A percentile compares a stretch with the other conserved stretches of the same genome.
Evolutionary conservation across 208 protist species (phyloP).

Genomic region (Wallacemonas collosoma): DNA sequence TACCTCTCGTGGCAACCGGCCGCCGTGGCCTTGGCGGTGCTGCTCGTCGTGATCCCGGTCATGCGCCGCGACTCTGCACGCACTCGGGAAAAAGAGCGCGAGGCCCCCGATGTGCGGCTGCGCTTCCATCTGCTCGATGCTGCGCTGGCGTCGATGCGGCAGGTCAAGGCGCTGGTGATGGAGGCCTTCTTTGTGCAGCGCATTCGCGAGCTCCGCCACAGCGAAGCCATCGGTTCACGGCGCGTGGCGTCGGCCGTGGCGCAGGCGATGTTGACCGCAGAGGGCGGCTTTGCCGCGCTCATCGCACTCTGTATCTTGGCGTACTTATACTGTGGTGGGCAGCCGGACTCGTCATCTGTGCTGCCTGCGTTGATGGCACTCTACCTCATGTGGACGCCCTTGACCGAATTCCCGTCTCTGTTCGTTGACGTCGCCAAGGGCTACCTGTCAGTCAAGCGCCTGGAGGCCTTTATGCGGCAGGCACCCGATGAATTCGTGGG

Average conservation of each 20-base stretch:
- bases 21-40: slow-evolving; percentile 28
- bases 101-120: slow-evolving; percentile 19
- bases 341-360: slow-evolving; percentile 15
- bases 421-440: slow-evolving; percentile 51
- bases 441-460: slow-evolving; percentile 56
- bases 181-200: slow-evolving; percentile 37
- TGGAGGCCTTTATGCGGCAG: slow-evolving; percentile 66
- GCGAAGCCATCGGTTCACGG: slow-evolving; percentile 28
- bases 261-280: slow-evolving; percentile 29
- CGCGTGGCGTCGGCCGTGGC: slow-evolving; percentile 25
- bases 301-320: slow-evolving; percentile 29
- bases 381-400: slow-evolving; percentile 39
- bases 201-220: slow-evolving; percentile 32
- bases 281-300: slow-evolving; percentile 27
- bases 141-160: slow-evolving; percentile 39
- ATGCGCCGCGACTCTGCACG: slow-evolving; percentile 26
- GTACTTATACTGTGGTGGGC: slow-evolving; percentile 16
- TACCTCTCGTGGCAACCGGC: slow-evolving; percentile 48
- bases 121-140: slow-evolving; percentile 47
- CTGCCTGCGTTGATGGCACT: slow-evolving; percentile 49
- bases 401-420: slow-evolving; percentile 54
- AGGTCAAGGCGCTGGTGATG: slow-evolving; percentile 62
- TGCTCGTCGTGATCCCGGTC: slow-evolving; percentile 35
- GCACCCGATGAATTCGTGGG: slow-evolving; percentile 65
- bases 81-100: slow-evolving; percentile 35